phyloP scores from a whole-genome alignment of 106 monocot genomes.

The Hemerocallis citrina region DNA sequence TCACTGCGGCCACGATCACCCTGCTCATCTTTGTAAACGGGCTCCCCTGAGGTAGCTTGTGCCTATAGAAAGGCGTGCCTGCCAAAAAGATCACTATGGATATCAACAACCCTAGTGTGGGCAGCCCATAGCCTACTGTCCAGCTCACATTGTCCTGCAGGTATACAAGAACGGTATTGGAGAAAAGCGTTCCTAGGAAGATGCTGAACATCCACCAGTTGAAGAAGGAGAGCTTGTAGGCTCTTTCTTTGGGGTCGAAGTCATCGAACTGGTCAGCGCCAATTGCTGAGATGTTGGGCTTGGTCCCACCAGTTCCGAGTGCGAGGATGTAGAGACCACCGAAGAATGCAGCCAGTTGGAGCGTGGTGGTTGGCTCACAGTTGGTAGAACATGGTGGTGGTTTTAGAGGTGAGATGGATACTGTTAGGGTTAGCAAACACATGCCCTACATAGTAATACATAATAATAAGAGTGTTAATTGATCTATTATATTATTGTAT shows the following conservation, averaged over 20 bases:
- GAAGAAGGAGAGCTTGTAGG: conserved; percentile 40
- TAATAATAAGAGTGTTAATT: no score
- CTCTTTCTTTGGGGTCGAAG: conserved; percentile 20
- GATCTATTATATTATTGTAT: no score
- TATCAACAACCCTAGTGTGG: conserved; percentile 14
- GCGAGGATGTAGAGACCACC: conserved; percentile 25
- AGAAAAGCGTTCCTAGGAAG: conserved; percentile 24
- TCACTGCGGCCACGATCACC: conserved; percentile 19
- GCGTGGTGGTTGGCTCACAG: conserved; percentile 9
- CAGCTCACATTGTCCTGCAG: conserved; percentile 28
- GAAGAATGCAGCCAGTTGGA: conserved; percentile 25
- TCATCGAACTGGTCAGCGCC: conserved; percentile 40
- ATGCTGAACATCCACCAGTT: conserved; percentile 42
- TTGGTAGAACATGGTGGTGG: conserved; percentile 16
- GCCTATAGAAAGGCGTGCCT: conserved; percentile 29
- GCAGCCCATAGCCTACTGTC: conserved; percentile 25
- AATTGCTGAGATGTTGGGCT: conserved; percentile 31
- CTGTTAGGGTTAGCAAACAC: conserved; percentile 15
- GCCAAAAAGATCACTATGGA: conserved; percentile 18
- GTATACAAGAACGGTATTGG: conserved; percentile 20
- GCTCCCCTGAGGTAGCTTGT: conserved; percentile 25
- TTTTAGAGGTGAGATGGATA: conserved; percentile 16
- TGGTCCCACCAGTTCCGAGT: conserved; percentile 23
- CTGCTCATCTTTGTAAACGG: conserved; percentile 23
- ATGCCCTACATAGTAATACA: conserved; percentile 30